Evolutionary conservation across 176 grass and related monocot genomes (phyloP).

Genomic region (Areca catechu): DNA sequence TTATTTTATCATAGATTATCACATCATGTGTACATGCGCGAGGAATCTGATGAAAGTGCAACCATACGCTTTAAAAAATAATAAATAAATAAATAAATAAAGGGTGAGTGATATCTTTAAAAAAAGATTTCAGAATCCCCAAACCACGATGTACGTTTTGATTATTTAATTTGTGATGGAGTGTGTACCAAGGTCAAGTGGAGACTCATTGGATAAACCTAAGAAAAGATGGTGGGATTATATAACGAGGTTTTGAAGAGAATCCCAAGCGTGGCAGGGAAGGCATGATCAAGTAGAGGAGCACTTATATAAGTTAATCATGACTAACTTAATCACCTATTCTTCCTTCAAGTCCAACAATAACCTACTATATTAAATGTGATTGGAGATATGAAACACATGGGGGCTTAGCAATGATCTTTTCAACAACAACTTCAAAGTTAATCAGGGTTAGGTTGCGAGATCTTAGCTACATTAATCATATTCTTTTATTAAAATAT

Average conservation of each 20-base stretch:
- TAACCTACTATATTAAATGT: background rate
- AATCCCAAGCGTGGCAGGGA: background rate
- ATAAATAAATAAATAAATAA: too few species aligned
- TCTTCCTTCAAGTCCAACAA: background rate
- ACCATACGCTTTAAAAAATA: too few species aligned
- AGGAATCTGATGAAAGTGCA: too few species aligned
- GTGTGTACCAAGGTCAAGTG: too few species aligned
- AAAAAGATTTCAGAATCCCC: too few species aligned
- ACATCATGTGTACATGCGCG: too few species aligned
- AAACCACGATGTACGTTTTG: too few species aligned
- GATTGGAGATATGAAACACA: constrained; percentile 11
- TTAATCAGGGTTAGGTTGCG: background rate
- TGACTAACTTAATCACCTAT: background rate
- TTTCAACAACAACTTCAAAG: background rate
- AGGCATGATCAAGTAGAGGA: constrained; percentile 2
- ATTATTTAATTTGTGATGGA: too few species aligned
- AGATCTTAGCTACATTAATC: background rate
- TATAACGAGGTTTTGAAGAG: background rate
- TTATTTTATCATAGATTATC: too few species aligned
- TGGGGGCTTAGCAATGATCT: background rate
- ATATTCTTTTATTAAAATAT: background rate
- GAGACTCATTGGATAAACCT: too few species aligned
- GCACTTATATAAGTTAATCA: background rate
- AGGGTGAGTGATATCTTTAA: too few species aligned
- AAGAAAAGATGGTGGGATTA: too few species aligned